Conservation (phyloP, 305 asterid genomes). For the Fraxinus velutina region DNA sequence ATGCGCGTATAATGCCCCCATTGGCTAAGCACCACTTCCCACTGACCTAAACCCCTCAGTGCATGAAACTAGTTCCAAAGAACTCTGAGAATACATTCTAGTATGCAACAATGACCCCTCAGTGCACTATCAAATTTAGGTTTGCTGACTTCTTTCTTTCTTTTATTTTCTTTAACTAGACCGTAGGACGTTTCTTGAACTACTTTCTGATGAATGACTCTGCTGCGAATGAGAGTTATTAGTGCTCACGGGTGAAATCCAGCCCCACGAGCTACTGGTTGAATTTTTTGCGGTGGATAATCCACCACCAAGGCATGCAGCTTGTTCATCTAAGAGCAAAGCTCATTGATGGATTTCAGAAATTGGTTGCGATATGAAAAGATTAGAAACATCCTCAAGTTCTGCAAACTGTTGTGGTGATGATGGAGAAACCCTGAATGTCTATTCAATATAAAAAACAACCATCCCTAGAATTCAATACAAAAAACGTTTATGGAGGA, state of each 20-base stretch:
- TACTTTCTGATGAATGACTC: no score
- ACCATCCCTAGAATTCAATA: background rate
- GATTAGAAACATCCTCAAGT: background rate
- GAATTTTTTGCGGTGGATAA: background rate
- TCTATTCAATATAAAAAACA: no score
- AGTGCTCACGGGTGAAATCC: no score
- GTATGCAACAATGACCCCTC: background rate
- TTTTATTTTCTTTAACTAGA: background rate
- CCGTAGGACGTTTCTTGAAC: background rate
- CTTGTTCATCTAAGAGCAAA: background rate
- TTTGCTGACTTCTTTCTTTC: background rate
- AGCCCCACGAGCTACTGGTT: background rate
- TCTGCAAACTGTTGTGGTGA: background rate
- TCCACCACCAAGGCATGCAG: background rate
- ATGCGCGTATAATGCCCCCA: background rate
- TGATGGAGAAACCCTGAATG: no score
- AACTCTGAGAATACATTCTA: background rate
- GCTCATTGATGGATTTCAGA: background rate
- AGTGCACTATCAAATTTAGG: background rate
- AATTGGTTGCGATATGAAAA: no score
- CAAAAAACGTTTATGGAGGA: background rate
- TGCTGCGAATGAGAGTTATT: no score
- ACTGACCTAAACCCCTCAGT: background rate
- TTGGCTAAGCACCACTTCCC: background rate
- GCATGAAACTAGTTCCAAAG: background rate